Evolutionary conservation across 1,139 yeast genomes (phyloP).

Genomic region (Scheffersomyces titani): DNA sequence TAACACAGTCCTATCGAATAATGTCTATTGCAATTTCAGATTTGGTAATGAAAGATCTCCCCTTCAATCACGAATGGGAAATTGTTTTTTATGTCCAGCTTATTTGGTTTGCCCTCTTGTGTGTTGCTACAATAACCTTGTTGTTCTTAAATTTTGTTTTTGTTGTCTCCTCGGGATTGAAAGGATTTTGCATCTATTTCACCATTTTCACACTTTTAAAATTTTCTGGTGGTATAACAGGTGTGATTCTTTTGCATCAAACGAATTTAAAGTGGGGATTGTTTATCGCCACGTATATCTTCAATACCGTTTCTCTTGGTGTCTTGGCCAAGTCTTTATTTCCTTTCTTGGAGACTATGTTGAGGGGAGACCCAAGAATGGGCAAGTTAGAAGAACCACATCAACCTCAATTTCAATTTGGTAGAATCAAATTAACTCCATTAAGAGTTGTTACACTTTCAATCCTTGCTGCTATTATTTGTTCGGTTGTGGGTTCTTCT

Average conservation of each 20-base stretch:
- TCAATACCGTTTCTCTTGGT: conserved; percentile 20
- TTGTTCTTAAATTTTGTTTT: background rate
- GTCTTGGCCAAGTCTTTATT: conserved; percentile 14
- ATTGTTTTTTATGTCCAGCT: conserved; percentile 17
- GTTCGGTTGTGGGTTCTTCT: conserved; percentile 14
- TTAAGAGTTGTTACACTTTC: conserved; percentile 15
- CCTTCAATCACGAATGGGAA: conserved; percentile 13
- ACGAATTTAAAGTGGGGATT: conserved; percentile 7
- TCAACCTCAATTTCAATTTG: conserved; percentile 1
- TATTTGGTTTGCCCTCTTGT: conserved; percentile 12
- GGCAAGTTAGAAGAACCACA: background rate
- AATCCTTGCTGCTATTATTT: conserved; percentile 15
- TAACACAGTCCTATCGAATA: background rate
- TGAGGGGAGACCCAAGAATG: conserved; percentile 4
- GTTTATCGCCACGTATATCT: conserved; percentile 18
- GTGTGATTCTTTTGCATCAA: conserved; percentile 10
- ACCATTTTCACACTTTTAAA: conserved; percentile 14
- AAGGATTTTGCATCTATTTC: conserved; percentile 8
- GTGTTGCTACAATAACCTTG: conserved; percentile 3
- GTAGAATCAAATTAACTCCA: conserved; percentile 5
- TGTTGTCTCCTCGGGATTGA: background rate
- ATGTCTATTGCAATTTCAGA: background rate
- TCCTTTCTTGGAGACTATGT: conserved; percentile 12
- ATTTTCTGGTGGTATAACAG: conserved; percentile 19
- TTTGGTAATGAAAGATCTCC: background rate